A percentile compares a stretch with the other conserved stretches of the same genome.
Conservation (phyloP, 169 alveolate genomes). For the Cryptosporidium bovis region DNA sequence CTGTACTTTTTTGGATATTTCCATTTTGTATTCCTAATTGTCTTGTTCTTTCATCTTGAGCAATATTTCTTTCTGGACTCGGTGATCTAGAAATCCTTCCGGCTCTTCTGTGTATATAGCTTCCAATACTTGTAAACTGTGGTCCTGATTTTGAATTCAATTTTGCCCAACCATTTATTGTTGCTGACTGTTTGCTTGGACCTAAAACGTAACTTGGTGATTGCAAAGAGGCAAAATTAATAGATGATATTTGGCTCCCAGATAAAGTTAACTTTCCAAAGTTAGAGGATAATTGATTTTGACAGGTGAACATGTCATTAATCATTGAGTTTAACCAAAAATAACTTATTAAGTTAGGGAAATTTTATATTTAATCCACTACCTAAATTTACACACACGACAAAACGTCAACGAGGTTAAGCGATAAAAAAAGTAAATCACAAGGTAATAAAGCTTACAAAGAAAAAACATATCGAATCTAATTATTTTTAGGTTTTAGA, state of each 20-base stretch:
- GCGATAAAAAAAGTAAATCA: neutral
- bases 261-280: slow-evolving; percentile 3
- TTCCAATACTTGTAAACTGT: slow-evolving; percentile 31
- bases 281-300: neutral
- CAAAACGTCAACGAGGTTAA: slow-evolving; percentile 66
- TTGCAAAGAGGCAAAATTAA: neutral
- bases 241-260: neutral
- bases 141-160: slow-evolving; percentile 36
- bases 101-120: slow-evolving; percentile 71
- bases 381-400: slow-evolving; percentile 49
- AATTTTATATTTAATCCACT: slow-evolving; percentile 2
- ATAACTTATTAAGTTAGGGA: neutral
- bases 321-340: slow-evolving; percentile 1
- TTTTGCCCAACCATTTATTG: slow-evolving; percentile 35
- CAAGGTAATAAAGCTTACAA: neutral
- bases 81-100: slow-evolving; percentile 72
- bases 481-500: neutral
- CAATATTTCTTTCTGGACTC: slow-evolving; percentile 33
- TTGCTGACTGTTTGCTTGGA: slow-evolving; percentile 67
- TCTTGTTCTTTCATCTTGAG: neutral
- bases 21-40: neutral
- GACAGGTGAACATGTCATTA: slow-evolving; percentile 15
- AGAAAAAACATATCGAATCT: neutral
- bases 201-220: slow-evolving; percentile 64
- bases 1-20: neutral